Percentiles rank a stretch among this genome's conserved stretches.
Evolutionary conservation across 768 basidiomycete genomes (phyloP).

Genomic region (Leccinum broughii): DNA sequence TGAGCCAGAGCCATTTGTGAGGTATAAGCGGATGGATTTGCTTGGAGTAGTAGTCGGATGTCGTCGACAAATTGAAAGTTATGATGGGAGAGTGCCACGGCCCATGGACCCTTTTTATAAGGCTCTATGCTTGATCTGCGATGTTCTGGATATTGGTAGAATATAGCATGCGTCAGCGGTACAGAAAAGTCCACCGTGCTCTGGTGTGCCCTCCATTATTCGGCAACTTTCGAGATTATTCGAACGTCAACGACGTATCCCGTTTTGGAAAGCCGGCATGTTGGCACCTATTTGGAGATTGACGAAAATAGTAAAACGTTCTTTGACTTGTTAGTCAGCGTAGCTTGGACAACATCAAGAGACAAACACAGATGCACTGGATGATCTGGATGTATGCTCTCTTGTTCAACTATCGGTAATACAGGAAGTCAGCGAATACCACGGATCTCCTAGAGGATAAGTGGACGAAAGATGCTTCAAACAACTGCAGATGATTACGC

Average conservation of each 20-base stretch:
- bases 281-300: background rate
- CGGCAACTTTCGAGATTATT: conserved; percentile 11
- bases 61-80: background rate
- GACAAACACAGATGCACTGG: too few relatives aligned
- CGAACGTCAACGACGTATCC: background rate
- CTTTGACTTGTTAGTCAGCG: background rate
- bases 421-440: too few relatives aligned
- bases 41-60: background rate
- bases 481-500: too few relatives aligned
- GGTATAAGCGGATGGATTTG: background rate
- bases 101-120: conserved; percentile 8
- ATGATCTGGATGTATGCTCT: too few relatives aligned
- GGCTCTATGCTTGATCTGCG: background rate
- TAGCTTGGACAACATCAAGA: background rate
- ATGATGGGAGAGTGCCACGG: background rate
- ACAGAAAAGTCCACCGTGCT: background rate
- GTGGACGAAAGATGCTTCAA: too few relatives aligned
- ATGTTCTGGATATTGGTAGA: conserved; percentile 6
- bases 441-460: too few relatives aligned
- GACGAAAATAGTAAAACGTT: background rate
- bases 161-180: background rate
- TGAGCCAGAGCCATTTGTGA: conserved; percentile 6
- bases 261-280: background rate
- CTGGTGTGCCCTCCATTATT: background rate
- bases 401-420: too few relatives aligned